These are phyloP conservation scores for Talaromyces borbonicus DNA, from an alignment of 495 filamentous ascomycete genomes.

Conservation along the genomic window DNA sequence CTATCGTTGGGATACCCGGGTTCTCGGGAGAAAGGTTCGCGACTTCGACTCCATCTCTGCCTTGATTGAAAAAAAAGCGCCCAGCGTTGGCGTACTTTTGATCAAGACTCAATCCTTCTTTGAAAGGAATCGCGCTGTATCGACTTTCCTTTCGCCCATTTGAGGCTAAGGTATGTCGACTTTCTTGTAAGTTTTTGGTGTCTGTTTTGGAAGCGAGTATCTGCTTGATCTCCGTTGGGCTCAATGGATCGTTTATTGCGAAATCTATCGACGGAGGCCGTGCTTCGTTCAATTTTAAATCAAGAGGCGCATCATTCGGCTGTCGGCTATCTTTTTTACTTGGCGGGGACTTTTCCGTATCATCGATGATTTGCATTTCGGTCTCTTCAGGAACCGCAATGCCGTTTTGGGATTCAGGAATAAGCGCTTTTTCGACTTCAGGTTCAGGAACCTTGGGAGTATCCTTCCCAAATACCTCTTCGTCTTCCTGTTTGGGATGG, in stretches of 20 bases:
- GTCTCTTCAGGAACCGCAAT: not conserved
- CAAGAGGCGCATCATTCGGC: not conserved
- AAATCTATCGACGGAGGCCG: conserved; percentile 8
- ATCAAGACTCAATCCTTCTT: conserved; percentile 32
- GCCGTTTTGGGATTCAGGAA: not conserved
- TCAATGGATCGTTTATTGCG: conserved; percentile 40
- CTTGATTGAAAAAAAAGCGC: conserved; percentile 36
- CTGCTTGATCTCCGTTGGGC: conserved; percentile 38
- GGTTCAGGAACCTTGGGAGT: not conserved
- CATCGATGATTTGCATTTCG: not conserved
- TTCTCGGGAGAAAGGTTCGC: conserved; percentile 5
- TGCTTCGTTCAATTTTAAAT: not conserved
- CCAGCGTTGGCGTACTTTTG: conserved; percentile 42
- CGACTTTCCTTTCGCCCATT: conserved; percentile 21
- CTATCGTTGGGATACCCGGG: conserved; percentile 32
- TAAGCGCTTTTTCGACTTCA: not conserved
- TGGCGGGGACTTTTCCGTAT: not conserved
- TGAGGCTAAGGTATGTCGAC: not conserved
- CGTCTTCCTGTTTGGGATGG: not conserved
- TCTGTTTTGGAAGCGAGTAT: conserved; percentile 29
- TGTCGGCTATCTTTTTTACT: not conserved
- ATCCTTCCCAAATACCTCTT: not conserved
- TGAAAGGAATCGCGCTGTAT: conserved; percentile 40
- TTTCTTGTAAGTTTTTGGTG: conserved; percentile 8
- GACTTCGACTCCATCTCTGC: not conserved